Evolutionary conservation across 1,139 yeast species (phyloP).

Genomic region (Taphrina pruni): DNA sequence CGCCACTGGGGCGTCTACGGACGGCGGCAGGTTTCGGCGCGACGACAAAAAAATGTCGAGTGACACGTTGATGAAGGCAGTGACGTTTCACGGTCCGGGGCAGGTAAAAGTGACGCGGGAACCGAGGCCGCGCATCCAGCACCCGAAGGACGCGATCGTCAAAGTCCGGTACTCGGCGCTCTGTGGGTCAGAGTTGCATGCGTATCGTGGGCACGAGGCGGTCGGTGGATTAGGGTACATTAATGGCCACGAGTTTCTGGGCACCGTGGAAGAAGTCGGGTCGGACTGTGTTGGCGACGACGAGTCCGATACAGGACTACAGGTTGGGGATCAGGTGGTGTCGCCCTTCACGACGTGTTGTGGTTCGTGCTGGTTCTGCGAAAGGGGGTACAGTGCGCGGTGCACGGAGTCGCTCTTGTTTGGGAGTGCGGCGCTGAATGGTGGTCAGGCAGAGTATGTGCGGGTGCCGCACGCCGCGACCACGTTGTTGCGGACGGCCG

Average conservation of each 20-base stretch:
- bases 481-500: slow-evolving; percentile 50
- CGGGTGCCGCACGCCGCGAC: slow-evolving; percentile 62
- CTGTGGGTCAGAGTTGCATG: slow-evolving; percentile 58
- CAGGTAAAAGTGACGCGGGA: slow-evolving; percentile 57
- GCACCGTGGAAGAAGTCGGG: slow-evolving; percentile 58
- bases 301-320: slow-evolving; percentile 53
- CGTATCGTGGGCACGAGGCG: slow-evolving; percentile 60
- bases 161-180: slow-evolving; percentile 57
- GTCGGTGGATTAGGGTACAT: slow-evolving; percentile 53
- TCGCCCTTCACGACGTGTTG: slow-evolving; percentile 50
- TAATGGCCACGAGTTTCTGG: slow-evolving; percentile 67
- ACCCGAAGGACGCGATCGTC: slow-evolving; percentile 59
- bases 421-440: slow-evolving; percentile 62
- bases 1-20: no score
- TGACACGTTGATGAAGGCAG: slow-evolving; percentile 59
- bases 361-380: slow-evolving; percentile 64
- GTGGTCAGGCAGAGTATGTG: slow-evolving; percentile 68
- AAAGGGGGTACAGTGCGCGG: slow-evolving; percentile 61
- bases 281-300: slow-evolving; percentile 55
- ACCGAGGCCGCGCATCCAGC: slow-evolving; percentile 56
- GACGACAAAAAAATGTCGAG: no score
- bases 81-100: slow-evolving; percentile 61
- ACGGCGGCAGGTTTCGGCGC: no score
- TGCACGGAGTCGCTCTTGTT: slow-evolving; percentile 62
- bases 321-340: slow-evolving; percentile 53